phyloP scores from a whole-genome alignment of 345 rosid species.

The Atalantia buxifolia region DNA sequence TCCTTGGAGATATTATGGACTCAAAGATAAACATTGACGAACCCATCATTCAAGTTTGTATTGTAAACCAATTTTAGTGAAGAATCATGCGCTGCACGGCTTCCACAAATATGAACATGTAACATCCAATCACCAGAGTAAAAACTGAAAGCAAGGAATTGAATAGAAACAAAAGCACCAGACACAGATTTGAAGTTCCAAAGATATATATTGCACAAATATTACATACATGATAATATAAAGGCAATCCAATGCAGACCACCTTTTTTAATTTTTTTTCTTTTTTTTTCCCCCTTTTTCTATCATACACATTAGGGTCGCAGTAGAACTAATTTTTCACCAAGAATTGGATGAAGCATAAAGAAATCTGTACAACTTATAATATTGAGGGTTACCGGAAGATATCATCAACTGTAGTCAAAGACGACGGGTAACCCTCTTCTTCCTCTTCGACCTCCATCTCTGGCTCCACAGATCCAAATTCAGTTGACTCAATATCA shows the following conservation, averaged over 20 bases:
- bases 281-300: background rate
- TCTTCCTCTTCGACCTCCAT: slow-evolving; percentile 66
- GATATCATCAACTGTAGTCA: slow-evolving; percentile 56
- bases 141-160: background rate
- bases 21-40: background rate
- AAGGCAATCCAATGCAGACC: slow-evolving; percentile 46
- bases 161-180: slow-evolving; percentile 3
- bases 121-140: background rate
- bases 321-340: slow-evolving; percentile 11
- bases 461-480: slow-evolving; percentile 55
- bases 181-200: background rate
- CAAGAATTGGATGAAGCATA: slow-evolving; percentile 30
- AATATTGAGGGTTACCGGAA: slow-evolving; percentile 51
- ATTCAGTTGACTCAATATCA: slow-evolving; percentile 65
- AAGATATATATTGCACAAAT: slow-evolving; percentile 20
- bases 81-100: background rate
- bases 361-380: slow-evolving; percentile 52
- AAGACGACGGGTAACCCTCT: slow-evolving; percentile 31
- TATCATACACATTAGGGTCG: slow-evolving; percentile 23
- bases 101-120: background rate
- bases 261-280: background rate
- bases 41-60: background rate
- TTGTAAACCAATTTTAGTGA: background rate
- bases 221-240: slow-evolving; percentile 22
- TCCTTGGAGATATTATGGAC: background rate